These are phyloP conservation scores for Kodamaea suecica DNA, from an alignment of 1,139 yeast genomes.

Conservation along the genomic window DNA sequence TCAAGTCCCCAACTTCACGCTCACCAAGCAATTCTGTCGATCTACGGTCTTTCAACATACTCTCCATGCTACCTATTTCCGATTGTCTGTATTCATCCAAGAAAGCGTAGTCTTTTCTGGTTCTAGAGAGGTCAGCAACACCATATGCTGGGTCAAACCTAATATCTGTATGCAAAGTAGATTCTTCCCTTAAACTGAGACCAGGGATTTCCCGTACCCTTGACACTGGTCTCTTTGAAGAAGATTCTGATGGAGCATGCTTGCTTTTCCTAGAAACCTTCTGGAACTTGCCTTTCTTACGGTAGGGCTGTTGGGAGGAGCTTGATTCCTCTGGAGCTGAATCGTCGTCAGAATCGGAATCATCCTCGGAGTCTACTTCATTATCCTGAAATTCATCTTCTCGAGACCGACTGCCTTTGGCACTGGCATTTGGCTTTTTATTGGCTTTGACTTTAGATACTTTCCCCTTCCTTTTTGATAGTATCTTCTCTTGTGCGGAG, in stretches of 20 bases:
- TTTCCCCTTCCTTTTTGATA: not conserved
- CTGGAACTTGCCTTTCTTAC: constrained; percentile 11
- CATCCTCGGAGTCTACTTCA: not conserved
- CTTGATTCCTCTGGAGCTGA: constrained; percentile 17
- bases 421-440: constrained; percentile 12
- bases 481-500: constrained; percentile 41
- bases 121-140: constrained; percentile 63
- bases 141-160: constrained; percentile 91
- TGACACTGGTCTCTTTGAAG: constrained; percentile 70
- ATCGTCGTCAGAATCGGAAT: constrained; percentile 5
- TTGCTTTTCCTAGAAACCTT: constrained; percentile 40
- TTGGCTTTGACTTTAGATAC: too few species aligned
- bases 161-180: constrained; percentile 64
- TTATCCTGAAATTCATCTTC: constrained; percentile 4
- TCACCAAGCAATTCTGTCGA: constrained; percentile 40
- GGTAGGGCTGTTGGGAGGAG: constrained; percentile 9
- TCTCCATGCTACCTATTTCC: constrained; percentile 63
- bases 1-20: constrained; percentile 53
- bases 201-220: constrained; percentile 76
- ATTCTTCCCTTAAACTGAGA: constrained; percentile 22
- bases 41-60: constrained; percentile 55
- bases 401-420: constrained; percentile 9
- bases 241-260: constrained; percentile 78
- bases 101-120: constrained; percentile 77
- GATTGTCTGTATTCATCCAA: constrained; percentile 77